A percentile compares a stretch with the other conserved stretches of the same genome.
Conservation (phyloP, 352 stramenopile genomes). For the Globisporangium carolinianum region DNA sequence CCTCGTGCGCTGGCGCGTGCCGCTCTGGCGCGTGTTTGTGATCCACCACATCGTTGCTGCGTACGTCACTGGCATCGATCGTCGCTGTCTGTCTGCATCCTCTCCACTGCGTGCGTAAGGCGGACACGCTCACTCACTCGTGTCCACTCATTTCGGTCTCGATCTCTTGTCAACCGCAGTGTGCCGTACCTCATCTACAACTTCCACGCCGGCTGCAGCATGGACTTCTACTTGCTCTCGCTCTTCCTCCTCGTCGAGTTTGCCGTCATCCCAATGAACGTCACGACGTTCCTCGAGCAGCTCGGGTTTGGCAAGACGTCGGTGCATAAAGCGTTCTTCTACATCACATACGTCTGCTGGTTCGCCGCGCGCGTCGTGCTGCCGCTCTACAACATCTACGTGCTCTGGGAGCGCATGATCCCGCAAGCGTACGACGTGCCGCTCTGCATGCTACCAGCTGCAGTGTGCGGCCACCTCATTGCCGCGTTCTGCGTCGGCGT, state of each 20-base stretch:
- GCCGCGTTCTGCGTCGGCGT: conserved; percentile 73
- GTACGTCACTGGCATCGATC: conserved; percentile 32
- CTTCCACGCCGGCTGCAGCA: conserved; percentile 59
- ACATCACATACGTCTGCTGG: conserved; percentile 71
- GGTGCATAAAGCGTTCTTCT: conserved; percentile 60
- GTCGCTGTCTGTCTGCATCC: not conserved
- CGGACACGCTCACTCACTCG: not conserved
- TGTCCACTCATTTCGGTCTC: not conserved
- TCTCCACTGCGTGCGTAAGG: not conserved
- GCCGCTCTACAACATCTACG: conserved; percentile 76
- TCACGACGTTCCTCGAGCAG: conserved; percentile 75
- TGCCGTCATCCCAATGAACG: conserved; percentile 74
- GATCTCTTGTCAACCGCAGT: conserved; percentile 15
- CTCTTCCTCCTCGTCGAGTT: conserved; percentile 84
- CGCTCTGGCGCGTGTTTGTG: conserved; percentile 72
- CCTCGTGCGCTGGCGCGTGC: conserved; percentile 61
- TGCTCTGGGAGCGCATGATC: conserved; percentile 68
- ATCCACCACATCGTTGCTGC: conserved; percentile 71
- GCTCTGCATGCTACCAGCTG: conserved; percentile 57
- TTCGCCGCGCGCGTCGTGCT: conserved; percentile 67
- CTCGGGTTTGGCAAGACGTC: conserved; percentile 60
- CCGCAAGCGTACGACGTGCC: conserved; percentile 29
- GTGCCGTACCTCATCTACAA: conserved; percentile 82
- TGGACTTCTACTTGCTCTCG: conserved; percentile 74
- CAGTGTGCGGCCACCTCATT: conserved; percentile 77